Conservation (phyloP, 345 rosid species). For the Aegle marmelos region DNA sequence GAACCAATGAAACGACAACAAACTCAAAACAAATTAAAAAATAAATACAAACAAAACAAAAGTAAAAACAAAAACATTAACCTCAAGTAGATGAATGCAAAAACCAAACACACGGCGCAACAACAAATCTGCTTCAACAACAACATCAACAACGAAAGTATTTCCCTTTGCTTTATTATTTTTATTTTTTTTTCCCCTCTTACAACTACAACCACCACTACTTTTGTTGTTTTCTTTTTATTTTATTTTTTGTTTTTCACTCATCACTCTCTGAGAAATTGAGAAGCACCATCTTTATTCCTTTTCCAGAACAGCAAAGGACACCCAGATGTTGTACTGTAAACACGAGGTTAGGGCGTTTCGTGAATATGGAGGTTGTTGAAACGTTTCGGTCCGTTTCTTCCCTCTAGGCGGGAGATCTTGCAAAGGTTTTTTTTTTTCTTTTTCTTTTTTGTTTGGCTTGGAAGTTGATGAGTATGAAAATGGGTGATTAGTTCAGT, state of each 20-base stretch:
- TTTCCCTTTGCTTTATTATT: not conserved
- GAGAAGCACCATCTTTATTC: not conserved
- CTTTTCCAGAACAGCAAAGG: not conserved
- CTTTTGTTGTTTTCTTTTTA: not conserved
- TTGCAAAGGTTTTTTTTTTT: not conserved
- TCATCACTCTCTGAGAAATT: not conserved
- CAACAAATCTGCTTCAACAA: too few species aligned
- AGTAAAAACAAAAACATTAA: too few species aligned
- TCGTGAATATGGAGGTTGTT: slow-evolving; percentile 19
- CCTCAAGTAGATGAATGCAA: too few species aligned
- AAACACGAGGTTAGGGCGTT: not conserved
- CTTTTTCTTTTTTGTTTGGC: slow-evolving; percentile 7
- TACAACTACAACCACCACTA: not conserved
- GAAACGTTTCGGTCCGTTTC: slow-evolving; percentile 16
- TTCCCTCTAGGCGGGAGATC: slow-evolving; percentile 20
- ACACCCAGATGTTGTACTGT: not conserved
- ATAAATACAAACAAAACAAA: too few species aligned
- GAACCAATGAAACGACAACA: too few species aligned
- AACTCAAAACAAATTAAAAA: too few species aligned
- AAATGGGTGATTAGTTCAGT: slow-evolving; percentile 24
- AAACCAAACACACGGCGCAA: too few species aligned
- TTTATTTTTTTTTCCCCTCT: not conserved
- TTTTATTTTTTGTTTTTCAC: not conserved
- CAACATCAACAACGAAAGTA: not conserved
- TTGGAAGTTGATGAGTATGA: slow-evolving; percentile 10